These are phyloP conservation scores for Pichia thaimueangensis DNA, from an alignment of 805 yeast species.

Conservation along the genomic window DNA sequence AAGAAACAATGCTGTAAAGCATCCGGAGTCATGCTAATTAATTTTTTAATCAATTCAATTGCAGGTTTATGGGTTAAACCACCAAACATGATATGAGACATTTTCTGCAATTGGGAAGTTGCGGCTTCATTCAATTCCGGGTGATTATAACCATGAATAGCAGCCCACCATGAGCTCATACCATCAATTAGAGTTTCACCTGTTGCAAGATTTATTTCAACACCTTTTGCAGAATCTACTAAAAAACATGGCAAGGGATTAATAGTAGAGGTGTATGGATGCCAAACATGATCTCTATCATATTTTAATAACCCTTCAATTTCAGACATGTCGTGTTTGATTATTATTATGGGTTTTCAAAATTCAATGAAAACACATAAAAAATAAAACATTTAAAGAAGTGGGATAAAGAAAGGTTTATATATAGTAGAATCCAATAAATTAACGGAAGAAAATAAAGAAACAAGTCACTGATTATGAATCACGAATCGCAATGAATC, in stretches of 20 bases:
- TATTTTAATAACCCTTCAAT: slow-evolving; percentile 1
- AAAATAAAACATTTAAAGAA: not conserved
- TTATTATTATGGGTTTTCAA: not conserved
- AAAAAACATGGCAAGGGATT: slow-evolving; percentile 10
- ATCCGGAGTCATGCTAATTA: slow-evolving; percentile 5
- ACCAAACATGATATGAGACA: slow-evolving; percentile 12
- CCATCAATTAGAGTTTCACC: slow-evolving; percentile 8
- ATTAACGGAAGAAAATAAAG: too few relatives aligned
- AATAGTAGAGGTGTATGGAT: slow-evolving; percentile 10
- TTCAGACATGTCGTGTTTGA: not conserved
- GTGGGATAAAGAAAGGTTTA: too few relatives aligned
- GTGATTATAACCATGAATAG: slow-evolving; percentile 11
- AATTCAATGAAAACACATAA: not conserved
- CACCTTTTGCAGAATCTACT: slow-evolving; percentile 8
- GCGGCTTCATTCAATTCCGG: slow-evolving; percentile 11
- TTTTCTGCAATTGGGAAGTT: slow-evolving; percentile 1
- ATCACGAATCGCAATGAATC: slow-evolving; percentile 4
- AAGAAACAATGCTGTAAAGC: slow-evolving; percentile 5
- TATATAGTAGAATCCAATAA: too few relatives aligned
- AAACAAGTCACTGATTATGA: too few relatives aligned
- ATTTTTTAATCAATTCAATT: slow-evolving; percentile 1
- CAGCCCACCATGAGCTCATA: slow-evolving; percentile 12
- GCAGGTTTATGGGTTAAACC: slow-evolving; percentile 11
- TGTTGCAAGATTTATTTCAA: slow-evolving; percentile 1
- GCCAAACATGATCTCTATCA: slow-evolving; percentile 10